phyloP scores from a whole-genome alignment of 1,284 basidiomycete species.

The Naganishia sp. region DNA sequence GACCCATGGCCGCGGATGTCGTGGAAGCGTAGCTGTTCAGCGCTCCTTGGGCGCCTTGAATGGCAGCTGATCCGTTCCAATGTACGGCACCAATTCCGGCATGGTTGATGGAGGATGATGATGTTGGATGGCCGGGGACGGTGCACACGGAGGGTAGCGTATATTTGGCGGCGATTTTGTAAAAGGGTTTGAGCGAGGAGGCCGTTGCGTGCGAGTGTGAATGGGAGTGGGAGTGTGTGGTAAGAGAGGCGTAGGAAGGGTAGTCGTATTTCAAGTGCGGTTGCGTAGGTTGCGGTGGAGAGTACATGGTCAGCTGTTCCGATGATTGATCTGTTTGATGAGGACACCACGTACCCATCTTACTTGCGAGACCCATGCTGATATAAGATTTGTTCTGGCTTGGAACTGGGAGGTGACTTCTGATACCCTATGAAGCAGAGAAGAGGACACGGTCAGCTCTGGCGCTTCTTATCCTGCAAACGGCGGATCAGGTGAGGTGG shows the following conservation, averaged over 20 bases:
- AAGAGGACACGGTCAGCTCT: conserved; percentile 5
- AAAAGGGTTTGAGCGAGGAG: background rate
- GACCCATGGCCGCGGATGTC: conserved; percentile 1
- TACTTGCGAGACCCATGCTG: conserved; percentile 31
- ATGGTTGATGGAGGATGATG: background rate
- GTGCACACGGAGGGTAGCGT: background rate
- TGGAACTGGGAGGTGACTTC: background rate
- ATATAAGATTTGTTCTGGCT: background rate
- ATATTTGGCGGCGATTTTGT: conserved; percentile 8
- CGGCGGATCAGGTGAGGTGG: conserved; percentile 12
- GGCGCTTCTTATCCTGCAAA: background rate
- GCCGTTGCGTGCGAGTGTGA: background rate
- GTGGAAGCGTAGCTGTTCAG: conserved; percentile 22
- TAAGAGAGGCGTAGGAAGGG: conserved; percentile 1
- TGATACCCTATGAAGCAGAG: background rate
- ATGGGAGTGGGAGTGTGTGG: conserved; percentile 10
- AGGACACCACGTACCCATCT: conserved; percentile 26
- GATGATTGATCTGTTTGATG: background rate
- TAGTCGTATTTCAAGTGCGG: conserved; percentile 12
- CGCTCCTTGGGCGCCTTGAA: conserved; percentile 13
- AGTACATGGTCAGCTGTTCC: conserved; percentile 10
- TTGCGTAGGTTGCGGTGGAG: conserved; percentile 17
- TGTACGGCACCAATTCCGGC: background rate
- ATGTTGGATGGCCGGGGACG: conserved; percentile 15
- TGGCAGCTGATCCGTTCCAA: conserved; percentile 4